Base-by-base conservation (phyloP, 208 protist species). In the Kentomonas sorsogonicus region DNA sequence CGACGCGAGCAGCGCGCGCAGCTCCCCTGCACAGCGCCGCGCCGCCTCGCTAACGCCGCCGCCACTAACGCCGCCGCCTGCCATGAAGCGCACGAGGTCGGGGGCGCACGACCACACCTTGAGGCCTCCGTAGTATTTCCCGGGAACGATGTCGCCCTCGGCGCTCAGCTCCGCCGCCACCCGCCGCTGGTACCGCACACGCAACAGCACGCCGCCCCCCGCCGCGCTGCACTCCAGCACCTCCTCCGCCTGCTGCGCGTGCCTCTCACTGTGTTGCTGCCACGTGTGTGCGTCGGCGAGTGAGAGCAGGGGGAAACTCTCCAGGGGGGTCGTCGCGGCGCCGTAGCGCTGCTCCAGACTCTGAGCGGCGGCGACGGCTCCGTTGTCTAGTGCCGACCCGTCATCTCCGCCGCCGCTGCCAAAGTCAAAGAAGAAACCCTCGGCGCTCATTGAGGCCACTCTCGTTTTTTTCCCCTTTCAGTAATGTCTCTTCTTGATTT, bases 21-120 rank as follows among this genome's bases (percentile, higher is more conserved):
- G 7, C 7, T 36, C 33, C 5, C 11, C n/a, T n/a, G n/a, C n/a
- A n/a, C n/a, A n/a, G n/a, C n/a, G n/a, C n/a, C n/a, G n/a, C n/a
- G n/a, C n/a, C n/a, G n/a, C n/a, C n/a, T n/a, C n/a, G n/a, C n/a
- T n/a, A n/a, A n/a, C n/a, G n/a, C n/a, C n/a, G n/a, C n/a, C n/a
- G n/a, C n/a, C n/a, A n/a, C n/a, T n/a, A n/a, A 25, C 54, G 2
- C 50, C 29, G 23, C 5, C 38, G 15, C 36, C 20, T 13, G 58
- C 46, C 41, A 95, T 69, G 67, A 86, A 87, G 27, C 69, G 50
- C 3, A 55, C 64, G 27, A 86, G 72, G 62, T 83, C 59, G 0
- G 75, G 64, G 13, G 88, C 84, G 63, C 89, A 95, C 27, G 89
- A 95, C 85, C 89, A 95, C 38, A 95, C 80, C 52, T 91, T 95